Evolutionary conservation across 169 alveolate genomes (phyloP).

Genomic region (Perkinsus marinus): DNA sequence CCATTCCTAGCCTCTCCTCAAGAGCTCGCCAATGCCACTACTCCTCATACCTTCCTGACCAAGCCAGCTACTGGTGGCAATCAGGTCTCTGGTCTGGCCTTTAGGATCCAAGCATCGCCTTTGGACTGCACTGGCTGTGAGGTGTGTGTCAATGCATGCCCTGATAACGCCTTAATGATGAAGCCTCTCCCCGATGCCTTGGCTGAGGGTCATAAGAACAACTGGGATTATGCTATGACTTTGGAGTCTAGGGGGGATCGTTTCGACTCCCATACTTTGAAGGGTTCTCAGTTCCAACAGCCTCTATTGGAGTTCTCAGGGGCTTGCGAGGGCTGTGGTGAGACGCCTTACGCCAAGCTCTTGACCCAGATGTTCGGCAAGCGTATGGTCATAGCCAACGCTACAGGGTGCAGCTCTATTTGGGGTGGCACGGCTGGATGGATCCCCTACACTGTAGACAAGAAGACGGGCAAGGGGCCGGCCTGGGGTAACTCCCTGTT

Average conservation of each 20-base stretch:
- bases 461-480: conserved; percentile 29
- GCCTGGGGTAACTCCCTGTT: conserved; percentile 53
- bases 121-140: conserved; percentile 51
- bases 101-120: conserved; percentile 42
- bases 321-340: conserved; percentile 55
- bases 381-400: conserved; percentile 45
- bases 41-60: conserved; percentile 23
- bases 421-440: conserved; percentile 47
- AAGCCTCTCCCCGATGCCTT: conserved; percentile 15
- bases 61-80: conserved; percentile 30
- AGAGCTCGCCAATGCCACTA: conserved; percentile 17
- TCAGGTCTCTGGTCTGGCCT: conserved; percentile 28
- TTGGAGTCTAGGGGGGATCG: conserved; percentile 29
- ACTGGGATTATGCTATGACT: conserved; percentile 34
- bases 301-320: conserved; percentile 48
- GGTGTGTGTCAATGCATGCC: conserved; percentile 43
- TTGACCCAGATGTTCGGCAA: conserved; percentile 40
- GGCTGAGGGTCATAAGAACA: conserved; percentile 11
- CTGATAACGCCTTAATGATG: conserved; percentile 40
- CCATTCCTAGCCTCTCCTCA: conserved; percentile 34
- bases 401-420: conserved; percentile 48
- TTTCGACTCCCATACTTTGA: conserved; percentile 34
- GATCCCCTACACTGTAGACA: conserved; percentile 32
- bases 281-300: conserved; percentile 42
- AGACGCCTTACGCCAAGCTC: conserved; percentile 48